Base-by-base conservation (phyloP, 805 yeast species). In the Saturnispora galanensis region DNA sequence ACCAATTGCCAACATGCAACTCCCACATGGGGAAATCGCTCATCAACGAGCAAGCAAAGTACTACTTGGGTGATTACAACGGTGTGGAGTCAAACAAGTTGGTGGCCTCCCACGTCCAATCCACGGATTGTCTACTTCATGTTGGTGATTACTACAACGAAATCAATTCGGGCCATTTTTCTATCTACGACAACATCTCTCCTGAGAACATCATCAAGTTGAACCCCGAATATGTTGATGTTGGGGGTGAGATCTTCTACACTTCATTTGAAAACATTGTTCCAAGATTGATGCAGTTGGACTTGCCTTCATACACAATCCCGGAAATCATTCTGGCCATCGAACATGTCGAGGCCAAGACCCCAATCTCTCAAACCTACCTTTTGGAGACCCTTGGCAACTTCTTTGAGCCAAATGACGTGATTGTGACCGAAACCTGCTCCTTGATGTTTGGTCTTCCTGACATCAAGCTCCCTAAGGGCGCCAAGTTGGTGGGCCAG, bases 371-470 rank as follows among this genome's bases (percentile, higher is more conserved):
- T 1, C 81, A 77, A 57, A 65, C 69, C 11, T 58, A 56, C 32
- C 52, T 81, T 32, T 62, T 74, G 26, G 58, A 63, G 41, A 56
- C 58, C 15, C 52, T 81, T 65, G 52, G 60, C 46, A 21, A 41
- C 1, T 51, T 52, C 29, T 44, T 60, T 4, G 41, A 69, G 54
- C 78, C 81, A 21, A 72, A 77, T 52, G 96, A 88, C 59, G 70
- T 79, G 16, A 57, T 88, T n/a, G 70, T 89, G 34, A 74, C 79
- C 44, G 97, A 89, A 52, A 84, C 95, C 2, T 88, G 96, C 42
- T 79, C 95, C 2, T 75, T 84, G 57, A 79, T 81, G 69, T 87
- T 86, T 65, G 89, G 82, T 8, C 57, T 82, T 37, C 77, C 85
- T 29, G 90, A 84, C 55, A 58, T 82, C 31, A 65, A 67, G 52